Evolutionary conservation across 495 filamentous ascomycete genomes (phyloP), one percentile per base, ranked within the genome.

Genomic region (Pseudotulostoma volvatum): DNA sequence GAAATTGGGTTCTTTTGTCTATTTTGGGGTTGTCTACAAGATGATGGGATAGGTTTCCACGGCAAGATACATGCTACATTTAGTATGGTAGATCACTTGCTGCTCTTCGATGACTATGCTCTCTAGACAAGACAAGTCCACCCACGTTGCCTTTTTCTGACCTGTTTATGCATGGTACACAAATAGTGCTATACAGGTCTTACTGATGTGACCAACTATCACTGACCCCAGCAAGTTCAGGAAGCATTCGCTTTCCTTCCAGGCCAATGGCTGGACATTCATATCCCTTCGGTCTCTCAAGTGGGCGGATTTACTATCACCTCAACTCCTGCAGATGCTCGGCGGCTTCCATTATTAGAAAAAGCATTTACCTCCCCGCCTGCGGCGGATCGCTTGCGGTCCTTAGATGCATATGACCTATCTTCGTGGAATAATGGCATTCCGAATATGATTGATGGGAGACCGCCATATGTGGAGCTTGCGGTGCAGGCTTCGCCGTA

Each of bases 241-340:
- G 38, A 64, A 31, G 51, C 55, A 19, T 57, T 66, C 28, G 52
- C 53, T 13, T 90, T 88, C 56, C 61, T 77, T 18, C 79, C 87
- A 1, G 87, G 87, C 23, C 87, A 94, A 67, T 95, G 85, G 85
- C 67, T 95, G 38, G 87, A 95, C 51, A 74, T 87, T 4, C 73
- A 82, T 48, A 66, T 81, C 34, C 81, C 83, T 0, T 56, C 57
- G 18, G 60, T 80, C 33, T 42, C 68, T 34, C 71, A 76, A 54
- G 76, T 83, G 2, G 84, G 84, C 5, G 84, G 84, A 3, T 93
- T 88, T 63, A 90, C 81, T 36, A 81, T 92, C 38, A 84, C 81
- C n/a, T 88, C 82, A 1, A 58, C 80, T 0, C 83, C 84, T 3
- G 59, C 46, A 41, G 59, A 51, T 52, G 57, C 57, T 35, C 45